Conservation (phyloP, 2,329 filamentous ascomycete species). For the Pseudogymnoascus pannorum region DNA sequence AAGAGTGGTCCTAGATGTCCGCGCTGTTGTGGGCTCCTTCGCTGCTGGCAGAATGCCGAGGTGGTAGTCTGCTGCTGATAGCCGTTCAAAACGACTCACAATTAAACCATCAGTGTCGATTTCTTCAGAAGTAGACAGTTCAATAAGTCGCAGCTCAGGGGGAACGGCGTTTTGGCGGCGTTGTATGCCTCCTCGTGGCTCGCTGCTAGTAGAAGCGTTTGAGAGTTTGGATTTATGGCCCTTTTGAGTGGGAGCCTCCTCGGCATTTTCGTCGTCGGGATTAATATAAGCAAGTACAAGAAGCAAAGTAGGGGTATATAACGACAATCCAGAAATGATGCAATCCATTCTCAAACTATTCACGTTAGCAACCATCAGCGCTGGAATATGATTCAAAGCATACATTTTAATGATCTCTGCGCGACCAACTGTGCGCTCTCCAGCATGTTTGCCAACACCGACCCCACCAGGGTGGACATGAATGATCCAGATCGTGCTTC, state of each 20-base stretch:
- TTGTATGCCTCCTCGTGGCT: constrained; percentile 57
- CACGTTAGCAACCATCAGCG: neutral
- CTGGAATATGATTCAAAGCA: constrained; percentile 33
- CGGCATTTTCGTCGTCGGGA: constrained; percentile 52
- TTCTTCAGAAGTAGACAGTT: constrained; percentile 74
- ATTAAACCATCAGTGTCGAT: constrained; percentile 80
- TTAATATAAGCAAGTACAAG: constrained; percentile 87
- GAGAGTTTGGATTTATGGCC: constrained; percentile 33
- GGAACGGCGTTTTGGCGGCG: constrained; percentile 72
- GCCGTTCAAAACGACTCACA: constrained; percentile 76
- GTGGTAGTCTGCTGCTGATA: constrained; percentile 89
- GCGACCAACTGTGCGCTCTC: constrained; percentile 65
- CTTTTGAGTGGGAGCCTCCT: constrained; percentile 34
- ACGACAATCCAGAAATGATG: constrained; percentile 91
- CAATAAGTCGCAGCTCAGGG: constrained; percentile 85
- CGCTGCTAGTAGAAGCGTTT: constrained; percentile 43
- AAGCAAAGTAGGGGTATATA: constrained; percentile 89
- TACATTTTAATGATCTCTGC: constrained; percentile 91
- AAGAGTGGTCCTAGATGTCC: constrained; percentile 62
- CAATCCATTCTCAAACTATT: constrained; percentile 86
- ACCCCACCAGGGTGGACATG: constrained; percentile 75
- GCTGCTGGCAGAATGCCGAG: constrained; percentile 74
- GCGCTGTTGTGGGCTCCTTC: constrained; percentile 54
- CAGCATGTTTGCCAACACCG: constrained; percentile 57
- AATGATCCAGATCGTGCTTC: constrained; percentile 91